phyloP scores from a whole-genome alignment of 768 basidiomycete genomes.

The Zangia roseola region DNA sequence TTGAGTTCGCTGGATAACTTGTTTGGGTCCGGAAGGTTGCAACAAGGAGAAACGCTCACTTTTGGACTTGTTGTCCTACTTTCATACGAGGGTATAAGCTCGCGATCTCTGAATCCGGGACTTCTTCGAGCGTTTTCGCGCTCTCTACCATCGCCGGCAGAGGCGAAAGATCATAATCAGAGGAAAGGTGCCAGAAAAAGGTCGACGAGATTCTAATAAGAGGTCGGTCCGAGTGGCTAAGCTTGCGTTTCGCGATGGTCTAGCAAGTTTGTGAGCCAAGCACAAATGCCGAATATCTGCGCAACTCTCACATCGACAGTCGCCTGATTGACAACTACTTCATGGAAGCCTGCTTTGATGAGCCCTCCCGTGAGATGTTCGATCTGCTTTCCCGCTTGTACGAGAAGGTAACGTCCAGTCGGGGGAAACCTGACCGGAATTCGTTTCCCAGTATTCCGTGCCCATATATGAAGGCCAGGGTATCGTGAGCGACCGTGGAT shows the following conservation, averaged over 20 bases:
- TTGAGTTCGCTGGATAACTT: constrained; percentile 60
- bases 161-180: constrained; percentile 75
- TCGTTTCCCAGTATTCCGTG: constrained; percentile 87
- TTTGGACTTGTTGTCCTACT: constrained; percentile 86
- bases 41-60: constrained; percentile 43
- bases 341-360: constrained; percentile 91
- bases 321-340: constrained; percentile 85
- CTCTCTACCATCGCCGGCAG: constrained; percentile 52
- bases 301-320: constrained; percentile 60
- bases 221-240: constrained; percentile 69
- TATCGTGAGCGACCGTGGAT: constrained; percentile 86
- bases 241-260: constrained; percentile 63
- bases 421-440: constrained; percentile 85
- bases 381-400: constrained; percentile 95
- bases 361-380: constrained; percentile 84
- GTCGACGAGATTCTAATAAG: constrained; percentile 94
- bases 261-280: constrained; percentile 26
- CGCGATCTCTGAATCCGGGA: constrained; percentile 28
- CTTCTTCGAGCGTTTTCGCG: constrained; percentile 45
- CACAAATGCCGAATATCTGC: background rate
- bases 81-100: constrained; percentile 67
- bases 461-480: constrained; percentile 93
- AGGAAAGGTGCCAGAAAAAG: constrained; percentile 93
- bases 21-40: constrained; percentile 8
- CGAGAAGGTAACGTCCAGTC: constrained; percentile 77